A percentile compares a stretch with the other conserved stretches of the same genome.
Evolutionary conservation across 2,329 filamentous ascomycete genomes (phyloP).

Genomic region (Diplodia seriata): DNA sequence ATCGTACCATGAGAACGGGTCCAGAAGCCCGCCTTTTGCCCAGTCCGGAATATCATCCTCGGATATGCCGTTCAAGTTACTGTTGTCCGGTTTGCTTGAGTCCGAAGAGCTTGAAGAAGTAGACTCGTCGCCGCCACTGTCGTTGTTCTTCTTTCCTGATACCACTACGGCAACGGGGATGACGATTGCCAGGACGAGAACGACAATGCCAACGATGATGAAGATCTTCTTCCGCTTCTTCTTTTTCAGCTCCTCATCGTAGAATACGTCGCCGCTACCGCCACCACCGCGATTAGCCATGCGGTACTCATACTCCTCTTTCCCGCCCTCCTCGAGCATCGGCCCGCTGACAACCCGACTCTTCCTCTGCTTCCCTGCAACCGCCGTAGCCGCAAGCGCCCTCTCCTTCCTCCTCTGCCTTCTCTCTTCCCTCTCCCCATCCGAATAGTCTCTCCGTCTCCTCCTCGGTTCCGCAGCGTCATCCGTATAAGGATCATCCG

Average conservation of each 20-base stretch:
- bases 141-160: slow-evolving; percentile 51
- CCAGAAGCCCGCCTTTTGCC: slow-evolving; percentile 77
- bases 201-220: slow-evolving; percentile 53
- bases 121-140: slow-evolving; percentile 33
- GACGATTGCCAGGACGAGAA: slow-evolving; percentile 54
- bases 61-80: slow-evolving; percentile 54
- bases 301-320: slow-evolving; percentile 50
- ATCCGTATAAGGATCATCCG: slow-evolving; percentile 29
- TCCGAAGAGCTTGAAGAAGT: slow-evolving; percentile 35
- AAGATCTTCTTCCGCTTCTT: slow-evolving; percentile 65
- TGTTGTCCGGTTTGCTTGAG: slow-evolving; percentile 49
- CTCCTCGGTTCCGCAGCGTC: slow-evolving; percentile 33
- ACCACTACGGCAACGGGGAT: slow-evolving; percentile 57
- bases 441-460: slow-evolving; percentile 36
- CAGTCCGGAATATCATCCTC: slow-evolving; percentile 56
- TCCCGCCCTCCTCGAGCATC: slow-evolving; percentile 53
- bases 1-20: slow-evolving; percentile 91
- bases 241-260: slow-evolving; percentile 49
- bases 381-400: slow-evolving; percentile 33
- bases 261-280: slow-evolving; percentile 45
- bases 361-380: slow-evolving; percentile 41
- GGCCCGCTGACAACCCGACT: slow-evolving; percentile 56
- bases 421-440: slow-evolving; percentile 39
- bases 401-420: slow-evolving; percentile 41
- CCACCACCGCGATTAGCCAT: slow-evolving; percentile 53